phyloP scores from a whole-genome alignment of 768 basidiomycete genomes.

The Xerocomus spinulosus region DNA sequence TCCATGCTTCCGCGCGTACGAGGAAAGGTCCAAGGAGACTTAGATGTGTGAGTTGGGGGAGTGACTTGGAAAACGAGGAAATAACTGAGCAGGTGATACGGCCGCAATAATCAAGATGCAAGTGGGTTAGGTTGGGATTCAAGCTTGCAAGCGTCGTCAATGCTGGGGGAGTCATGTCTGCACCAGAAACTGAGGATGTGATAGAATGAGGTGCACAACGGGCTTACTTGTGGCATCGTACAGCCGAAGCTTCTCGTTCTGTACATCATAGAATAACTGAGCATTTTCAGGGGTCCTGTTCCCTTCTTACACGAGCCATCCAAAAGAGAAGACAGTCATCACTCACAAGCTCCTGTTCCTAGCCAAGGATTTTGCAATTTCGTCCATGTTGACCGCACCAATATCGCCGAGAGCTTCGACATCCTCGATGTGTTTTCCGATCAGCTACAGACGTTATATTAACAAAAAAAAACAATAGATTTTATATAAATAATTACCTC shows the following conservation, averaged over 20 bases:
- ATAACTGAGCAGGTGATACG: slow-evolving; percentile 64
- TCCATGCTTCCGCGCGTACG: slow-evolving; percentile 71
- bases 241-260: slow-evolving; percentile 62
- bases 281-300: slow-evolving; percentile 74
- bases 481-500: slow-evolving; percentile 39
- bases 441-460: slow-evolving; percentile 56
- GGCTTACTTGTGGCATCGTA: slow-evolving; percentile 90
- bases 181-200: slow-evolving; percentile 1
- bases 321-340: neutral
- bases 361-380: slow-evolving; percentile 76
- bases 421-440: slow-evolving; percentile 83
- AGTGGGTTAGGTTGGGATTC: slow-evolving; percentile 75
- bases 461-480: neutral
- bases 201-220: neutral
- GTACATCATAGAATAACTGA: slow-evolving; percentile 74
- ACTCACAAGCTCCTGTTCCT: slow-evolving; percentile 80
- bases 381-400: slow-evolving; percentile 77
- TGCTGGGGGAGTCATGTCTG: slow-evolving; percentile 67
- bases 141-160: slow-evolving; percentile 68
- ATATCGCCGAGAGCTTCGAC: slow-evolving; percentile 88
- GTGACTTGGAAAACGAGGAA: slow-evolving; percentile 50
- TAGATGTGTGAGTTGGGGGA: slow-evolving; percentile 65
- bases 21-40: slow-evolving; percentile 88
- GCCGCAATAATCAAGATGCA: slow-evolving; percentile 86
- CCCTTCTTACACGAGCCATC: neutral